Evolutionary conservation across 164 flowering plant genomes (phyloP).

Genomic region (Taxillus chinensis): DNA sequence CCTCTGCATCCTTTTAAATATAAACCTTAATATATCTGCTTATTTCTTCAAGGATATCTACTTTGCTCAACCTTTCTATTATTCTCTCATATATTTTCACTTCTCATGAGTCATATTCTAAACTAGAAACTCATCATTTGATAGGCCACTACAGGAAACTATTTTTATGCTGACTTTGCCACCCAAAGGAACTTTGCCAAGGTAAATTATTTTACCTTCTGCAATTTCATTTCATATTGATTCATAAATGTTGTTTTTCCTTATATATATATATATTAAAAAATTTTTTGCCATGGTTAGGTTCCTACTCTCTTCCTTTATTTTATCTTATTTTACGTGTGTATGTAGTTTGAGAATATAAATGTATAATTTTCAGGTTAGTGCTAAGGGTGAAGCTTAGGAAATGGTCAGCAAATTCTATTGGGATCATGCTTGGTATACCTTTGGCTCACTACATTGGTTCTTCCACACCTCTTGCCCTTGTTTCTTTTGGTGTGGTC

Average conservation of each 20-base stretch:
- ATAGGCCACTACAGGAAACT: conserved; percentile 95
- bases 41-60: no score
- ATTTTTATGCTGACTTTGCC: conserved; percentile 97
- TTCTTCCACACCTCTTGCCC: conserved; percentile 61
- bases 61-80: no score
- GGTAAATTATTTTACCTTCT: conserved; percentile 30
- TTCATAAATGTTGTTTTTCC: no score
- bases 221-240: no score
- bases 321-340: background rate
- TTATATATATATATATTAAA: no score
- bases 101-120: no score
- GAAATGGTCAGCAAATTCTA: conserved; percentile 98
- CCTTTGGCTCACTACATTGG: conserved; percentile 66
- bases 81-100: no score
- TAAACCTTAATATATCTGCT: no score
- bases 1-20: no score
- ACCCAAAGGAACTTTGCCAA: conserved; percentile 96
- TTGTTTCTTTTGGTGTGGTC: conserved; percentile 62
- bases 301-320: background rate
- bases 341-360: no score
- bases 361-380: conserved; percentile 65
- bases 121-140: conserved; percentile 9
- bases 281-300: no score
- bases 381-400: conserved; percentile 99
- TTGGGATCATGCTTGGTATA: conserved; percentile 84